Evolutionary conservation across 306 rosid species (phyloP).

Genomic region (Citrullus amarus): DNA sequence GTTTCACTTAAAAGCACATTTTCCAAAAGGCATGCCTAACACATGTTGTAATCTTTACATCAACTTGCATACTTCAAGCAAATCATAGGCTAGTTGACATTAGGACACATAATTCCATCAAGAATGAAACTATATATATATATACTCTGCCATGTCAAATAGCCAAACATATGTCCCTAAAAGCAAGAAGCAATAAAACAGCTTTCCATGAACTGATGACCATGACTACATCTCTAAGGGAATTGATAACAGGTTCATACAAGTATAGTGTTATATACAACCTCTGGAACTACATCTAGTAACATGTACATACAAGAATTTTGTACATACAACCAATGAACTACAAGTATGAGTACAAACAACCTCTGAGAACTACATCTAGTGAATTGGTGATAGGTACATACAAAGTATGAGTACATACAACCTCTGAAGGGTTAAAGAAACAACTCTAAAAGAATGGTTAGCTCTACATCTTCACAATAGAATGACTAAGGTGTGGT

Average conservation of each 20-base stretch:
- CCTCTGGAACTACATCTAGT: neutral
- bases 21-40: neutral
- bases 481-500: conserved; percentile 28
- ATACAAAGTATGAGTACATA: neutral
- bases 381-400: neutral
- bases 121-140: too few relatives aligned
- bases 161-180: neutral
- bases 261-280: neutral
- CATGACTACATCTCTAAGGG: neutral
- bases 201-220: neutral
- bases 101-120: neutral
- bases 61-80: neutral
- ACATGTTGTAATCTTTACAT: neutral
- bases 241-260: neutral
- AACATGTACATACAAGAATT: neutral
- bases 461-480: conserved; percentile 47
- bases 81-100: neutral
- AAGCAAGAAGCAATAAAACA: neutral
- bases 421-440: conserved; percentile 24
- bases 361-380: neutral
- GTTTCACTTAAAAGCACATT: neutral
- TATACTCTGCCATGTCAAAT: neutral
- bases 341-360: neutral
- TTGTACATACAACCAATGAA: neutral
- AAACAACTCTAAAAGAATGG: conserved; percentile 34